A percentile compares a stretch with the other conserved stretches of the same genome.
Evolutionary conservation across 257 asterid genomes (phyloP).

Genomic region (Rauvolfia tetraphylla): DNA sequence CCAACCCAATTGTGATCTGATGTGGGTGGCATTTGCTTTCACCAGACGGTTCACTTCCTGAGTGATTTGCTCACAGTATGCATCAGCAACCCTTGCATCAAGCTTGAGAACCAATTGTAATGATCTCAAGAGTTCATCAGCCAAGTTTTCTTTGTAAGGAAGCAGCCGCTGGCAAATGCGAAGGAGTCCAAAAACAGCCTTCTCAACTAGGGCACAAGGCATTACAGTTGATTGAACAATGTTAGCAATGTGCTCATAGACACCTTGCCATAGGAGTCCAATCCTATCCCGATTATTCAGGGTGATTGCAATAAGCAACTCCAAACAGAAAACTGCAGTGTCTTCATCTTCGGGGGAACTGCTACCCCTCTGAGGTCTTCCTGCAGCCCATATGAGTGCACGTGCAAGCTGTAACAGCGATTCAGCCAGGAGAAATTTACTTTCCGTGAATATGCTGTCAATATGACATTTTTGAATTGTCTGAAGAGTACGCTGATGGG

Average conservation of each 20-base stretch:
- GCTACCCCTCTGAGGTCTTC: slow-evolving; percentile 84
- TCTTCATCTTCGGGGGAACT: slow-evolving; percentile 91
- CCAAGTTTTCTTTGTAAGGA: slow-evolving; percentile 86
- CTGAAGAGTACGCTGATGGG: slow-evolving; percentile 94
- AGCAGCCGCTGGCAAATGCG: slow-evolving; percentile 88
- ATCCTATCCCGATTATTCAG: slow-evolving; percentile 86
- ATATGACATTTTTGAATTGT: slow-evolving; percentile 93
- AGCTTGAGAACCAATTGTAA: slow-evolving; percentile 88
- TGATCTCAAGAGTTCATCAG: slow-evolving; percentile 78
- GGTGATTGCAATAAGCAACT: slow-evolving; percentile 83
- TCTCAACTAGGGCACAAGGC: slow-evolving; percentile 91
- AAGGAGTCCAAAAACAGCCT: slow-evolving; percentile 91
- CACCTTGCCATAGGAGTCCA: slow-evolving; percentile 88
- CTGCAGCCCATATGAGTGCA: slow-evolving; percentile 95
- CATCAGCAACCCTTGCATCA: slow-evolving; percentile 90
- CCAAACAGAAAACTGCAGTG: slow-evolving; percentile 95
- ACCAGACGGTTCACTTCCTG: slow-evolving; percentile 90
- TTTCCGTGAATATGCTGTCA: slow-evolving; percentile 88
- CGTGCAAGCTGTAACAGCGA: slow-evolving; percentile 87
- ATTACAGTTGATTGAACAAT: slow-evolving; percentile 90
- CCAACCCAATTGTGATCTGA: slow-evolving; percentile 84
- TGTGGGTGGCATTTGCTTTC: slow-evolving; percentile 74
- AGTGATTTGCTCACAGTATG: slow-evolving; percentile 92
- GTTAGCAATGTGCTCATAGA: slow-evolving; percentile 83
- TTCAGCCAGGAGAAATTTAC: slow-evolving; percentile 84